Base-by-base conservation (phyloP, 139 green algal species). In the Penium margaritaceum region DNA sequence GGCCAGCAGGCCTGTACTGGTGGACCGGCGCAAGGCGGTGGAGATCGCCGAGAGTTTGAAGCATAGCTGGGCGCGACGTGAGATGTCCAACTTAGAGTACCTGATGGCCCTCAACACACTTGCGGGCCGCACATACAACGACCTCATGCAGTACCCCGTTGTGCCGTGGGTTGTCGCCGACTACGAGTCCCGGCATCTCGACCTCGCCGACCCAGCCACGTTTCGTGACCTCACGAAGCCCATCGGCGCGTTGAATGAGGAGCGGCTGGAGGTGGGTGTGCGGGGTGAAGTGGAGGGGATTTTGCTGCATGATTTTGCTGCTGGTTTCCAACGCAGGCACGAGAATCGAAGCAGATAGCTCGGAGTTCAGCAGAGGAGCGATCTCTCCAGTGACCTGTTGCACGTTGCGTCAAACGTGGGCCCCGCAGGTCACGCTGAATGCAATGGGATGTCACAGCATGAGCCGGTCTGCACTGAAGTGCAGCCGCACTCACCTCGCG, bases 51-150 rank as follows among this genome's bases (percentile, higher is more conserved):
- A 83, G 46, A 43, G 33, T 15, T 29, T 33, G 44, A 46, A 34
- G 21, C 35, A 35, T 2, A 36, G 32, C 12, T 84, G 78, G 78
- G 30, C 54, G n/a, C 47, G 58, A 7, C 41, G 65, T 38, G 14
- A 72, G 46, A 71, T 81, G 6, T 67, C 47, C 21, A 85, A 67
- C 9, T 85, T 85, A 53, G 80, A 85, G 39, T 85, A 85, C 63
- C 63, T 85, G 34, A 82, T 80, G 81, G 53, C 81, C 30, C 81
- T 91, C 12, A 92, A 92, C 67, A 81, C 63, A 0, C 72, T 86
- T 53, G 87, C 88, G 1, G 88, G 88, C 5, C 81, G 88, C 34
- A 83, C 72, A 15, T 86, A 84, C 73, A 87, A 89, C 54, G 86
- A 91, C 63, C 55, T 61, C n/a, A 72, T 43, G 27, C 65, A 88